Base-by-base conservation (phyloP, 768 basidiomycete species). In the Mycena venus region DNA sequence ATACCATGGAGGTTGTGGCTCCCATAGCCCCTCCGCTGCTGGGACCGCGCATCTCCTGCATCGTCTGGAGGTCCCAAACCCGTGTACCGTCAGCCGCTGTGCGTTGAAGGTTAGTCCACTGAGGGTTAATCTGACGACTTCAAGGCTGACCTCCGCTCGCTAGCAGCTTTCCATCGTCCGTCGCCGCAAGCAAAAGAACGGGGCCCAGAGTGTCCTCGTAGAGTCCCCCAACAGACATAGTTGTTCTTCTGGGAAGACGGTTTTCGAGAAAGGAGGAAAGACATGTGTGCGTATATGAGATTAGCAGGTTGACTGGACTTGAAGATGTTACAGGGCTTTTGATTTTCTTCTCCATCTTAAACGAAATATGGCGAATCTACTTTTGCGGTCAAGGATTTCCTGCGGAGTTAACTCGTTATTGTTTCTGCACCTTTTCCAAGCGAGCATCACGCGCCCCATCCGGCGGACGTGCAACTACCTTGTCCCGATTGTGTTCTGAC, bases 1-100 rank as follows among this genome's bases (percentile, higher is more conserved):
- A 76, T 9, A 70, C 17, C 10, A 70, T 34, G 12, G 64, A 40
- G 27, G 61, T 73, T 4, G 72, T 76, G 14, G 51, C 55, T 10
- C 71, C 75, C 8, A 67, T 32, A 5, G 36, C 21, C 1, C 47
- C 71, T 27, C 11, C 9, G 40, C 25, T 61, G 12, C 34, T 44
- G n/a, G 55, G 65, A 19, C 34, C 53, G 23, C 31, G 42, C 4
- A 61, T 40, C 38, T 34, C 25, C 47, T 23, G 34, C 65, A 68
- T 70, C 27, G 4, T 65, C 19, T 34, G 15, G 38, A 76, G 58
- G 32, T 64, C 55, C 75, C 75, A 76, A n/a, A 76, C 42, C 34
- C 12, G 17, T n/a, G 68, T 64, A 19, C 75, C 75, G 55, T 76
- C 75, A 10, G 75, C 55, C 29, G 66, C 75, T 76, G 21, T 34